Conservation (phyloP, 164 flowering plant genomes). For the Houttuynia cordata region DNA sequence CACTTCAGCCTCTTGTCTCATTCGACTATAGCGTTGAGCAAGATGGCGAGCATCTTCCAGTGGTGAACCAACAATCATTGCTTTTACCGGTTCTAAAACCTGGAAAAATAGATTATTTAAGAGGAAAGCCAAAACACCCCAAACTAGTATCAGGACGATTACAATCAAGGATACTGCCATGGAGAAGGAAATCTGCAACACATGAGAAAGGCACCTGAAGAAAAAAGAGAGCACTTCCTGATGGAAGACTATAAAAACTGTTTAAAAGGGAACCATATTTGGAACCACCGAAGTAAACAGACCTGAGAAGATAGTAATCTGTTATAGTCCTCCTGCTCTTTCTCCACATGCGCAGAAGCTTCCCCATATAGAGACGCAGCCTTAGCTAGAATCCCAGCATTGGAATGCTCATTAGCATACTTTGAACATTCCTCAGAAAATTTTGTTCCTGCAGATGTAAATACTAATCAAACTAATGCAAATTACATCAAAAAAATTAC, state of each 20-base stretch:
- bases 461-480: background rate
- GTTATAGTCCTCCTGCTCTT: conserved; percentile 85
- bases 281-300: background rate
- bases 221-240: no score
- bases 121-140: background rate
- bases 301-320: conserved; percentile 63
- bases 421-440: conserved; percentile 80
- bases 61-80: conserved; percentile 78
- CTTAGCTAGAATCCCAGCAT: conserved; percentile 60
- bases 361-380: conserved; percentile 85
- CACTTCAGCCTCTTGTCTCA: conserved; percentile 97
- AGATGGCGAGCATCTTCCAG: conserved; percentile 99
- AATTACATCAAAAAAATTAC: background rate
- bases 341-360: conserved; percentile 71
- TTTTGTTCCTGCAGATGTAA: conserved; percentile 52
- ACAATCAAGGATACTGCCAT: background rate
- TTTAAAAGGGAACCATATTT: background rate
- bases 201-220: background rate
- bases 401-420: conserved; percentile 68
- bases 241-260: background rate
- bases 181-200: background rate
- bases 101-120: conserved; percentile 14
- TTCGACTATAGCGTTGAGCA: conserved; percentile 95
- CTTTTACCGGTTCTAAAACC: conserved; percentile 85
- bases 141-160: background rate